Base-by-base conservation (phyloP, 441 rosid species). In the Gossypium schwendimanii region DNA sequence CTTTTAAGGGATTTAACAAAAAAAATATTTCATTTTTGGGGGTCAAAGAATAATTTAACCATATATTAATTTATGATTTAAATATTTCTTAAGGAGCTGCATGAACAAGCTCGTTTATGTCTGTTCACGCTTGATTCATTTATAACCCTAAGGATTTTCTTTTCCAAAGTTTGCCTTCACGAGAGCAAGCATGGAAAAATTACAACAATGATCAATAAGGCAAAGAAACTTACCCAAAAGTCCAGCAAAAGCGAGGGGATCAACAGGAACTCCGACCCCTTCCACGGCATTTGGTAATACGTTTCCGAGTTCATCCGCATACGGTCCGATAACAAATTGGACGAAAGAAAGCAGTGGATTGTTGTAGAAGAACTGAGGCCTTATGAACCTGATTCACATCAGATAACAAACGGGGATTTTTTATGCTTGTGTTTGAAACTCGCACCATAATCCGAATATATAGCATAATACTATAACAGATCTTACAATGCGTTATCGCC, bases 241-340 rank as follows among this genome's bases (percentile, higher is more conserved):
- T 76, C 98, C 97, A 21, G 98, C 97, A 54, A 91, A 94, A 66
- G 98, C 97, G 0, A 94, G 96, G 3, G 98, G 98, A 72, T 94
- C 96, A 1, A 86, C 87, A 0, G 98, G 97, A 74, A 94, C 97
- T 24, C 96, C 98, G 0, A 91, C 93, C 1, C 94, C 95, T 81
- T 94, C 95, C 55, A 94, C 97, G 2, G 96, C 95, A 15, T 91
- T 85, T 31, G 98, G 97, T 78, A 91, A 77, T 49, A 94, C 96
- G 52, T 93, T 93, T 0, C 98, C 97, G 0, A 91, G 97, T 69
- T 93, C 97, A 78, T 93, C 96, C 0, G 94, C 62, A 8, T 93
- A 93, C 23, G 98, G 98, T 72, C 98, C 95, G 18, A 91, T 69
- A 41, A 88, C 97, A 6, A 79, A 93, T 77, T 91, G 96, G 76